Conservation (phyloP, 2,329 filamentous ascomycete genomes). For the Beauveria brongniartii region DNA sequence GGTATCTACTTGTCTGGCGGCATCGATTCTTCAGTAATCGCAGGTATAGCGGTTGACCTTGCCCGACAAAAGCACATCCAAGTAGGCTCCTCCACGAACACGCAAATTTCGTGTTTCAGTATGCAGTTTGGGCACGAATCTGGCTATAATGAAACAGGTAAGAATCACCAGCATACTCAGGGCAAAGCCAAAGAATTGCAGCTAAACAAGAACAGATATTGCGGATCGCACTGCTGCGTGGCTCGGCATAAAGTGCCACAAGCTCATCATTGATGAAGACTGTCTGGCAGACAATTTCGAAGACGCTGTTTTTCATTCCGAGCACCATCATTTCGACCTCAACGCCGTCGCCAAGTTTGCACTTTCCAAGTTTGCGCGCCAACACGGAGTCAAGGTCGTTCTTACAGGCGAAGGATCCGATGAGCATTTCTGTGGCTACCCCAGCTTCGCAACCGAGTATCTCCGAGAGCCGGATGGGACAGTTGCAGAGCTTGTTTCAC, state of each 20-base stretch:
- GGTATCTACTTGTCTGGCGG: slow-evolving; percentile 51
- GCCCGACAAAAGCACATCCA: slow-evolving; percentile 35
- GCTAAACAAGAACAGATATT: slow-evolving; percentile 15
- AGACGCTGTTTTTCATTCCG: slow-evolving; percentile 23
- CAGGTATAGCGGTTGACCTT: slow-evolving; percentile 47
- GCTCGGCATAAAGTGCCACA: slow-evolving; percentile 23
- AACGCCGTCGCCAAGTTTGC: slow-evolving; percentile 44
- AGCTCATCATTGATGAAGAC: slow-evolving; percentile 21
- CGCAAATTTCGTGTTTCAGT: background rate
- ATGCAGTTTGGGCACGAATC: background rate
- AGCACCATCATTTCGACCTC: slow-evolving; percentile 34
- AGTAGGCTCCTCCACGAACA: background rate
- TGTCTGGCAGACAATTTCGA: slow-evolving; percentile 23
- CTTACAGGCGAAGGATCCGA: slow-evolving; percentile 45
- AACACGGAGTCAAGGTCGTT: slow-evolving; percentile 44
- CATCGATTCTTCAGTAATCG: slow-evolving; percentile 48
- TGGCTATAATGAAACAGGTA: background rate
- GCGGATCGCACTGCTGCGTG: slow-evolving; percentile 25
- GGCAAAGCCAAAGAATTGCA: background rate
- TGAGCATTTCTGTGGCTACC: slow-evolving; percentile 47
- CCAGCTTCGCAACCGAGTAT: slow-evolving; percentile 35
- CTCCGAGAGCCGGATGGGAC: slow-evolving; percentile 38
- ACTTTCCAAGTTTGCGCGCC: slow-evolving; percentile 36
- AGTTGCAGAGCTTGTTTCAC: slow-evolving; percentile 21
- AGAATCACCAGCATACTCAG: background rate